Percentiles rank a stretch among this genome's conserved stretches.
Conservation (phyloP, 2,329 filamentous ascomycete species). For the Aspergillus pseudotamarii region DNA sequence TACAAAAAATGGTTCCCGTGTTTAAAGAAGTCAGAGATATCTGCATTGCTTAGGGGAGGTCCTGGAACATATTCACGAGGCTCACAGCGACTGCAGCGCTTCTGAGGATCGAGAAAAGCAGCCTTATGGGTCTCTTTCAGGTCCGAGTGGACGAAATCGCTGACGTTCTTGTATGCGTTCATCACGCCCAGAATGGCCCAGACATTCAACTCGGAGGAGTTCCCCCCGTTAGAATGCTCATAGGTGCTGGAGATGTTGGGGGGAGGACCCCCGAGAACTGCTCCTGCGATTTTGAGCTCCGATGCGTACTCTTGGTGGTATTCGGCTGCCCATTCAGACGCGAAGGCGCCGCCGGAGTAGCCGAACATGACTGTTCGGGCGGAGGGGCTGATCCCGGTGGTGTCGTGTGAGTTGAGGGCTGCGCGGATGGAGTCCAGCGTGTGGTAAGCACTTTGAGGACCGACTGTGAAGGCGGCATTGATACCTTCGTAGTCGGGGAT, state of each 20-base stretch:
- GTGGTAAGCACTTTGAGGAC: conserved; percentile 12
- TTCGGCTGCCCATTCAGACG: conserved; percentile 17
- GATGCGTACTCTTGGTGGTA: conserved; percentile 1
- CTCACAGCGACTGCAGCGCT: not conserved
- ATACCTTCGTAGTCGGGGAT: conserved; percentile 17
- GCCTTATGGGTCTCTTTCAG: not conserved
- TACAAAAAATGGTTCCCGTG: not conserved
- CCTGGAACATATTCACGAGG: too few relatives aligned
- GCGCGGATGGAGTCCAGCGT: conserved; percentile 16
- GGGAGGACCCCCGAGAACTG: conserved; percentile 11
- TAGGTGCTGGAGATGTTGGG: conserved; percentile 8
- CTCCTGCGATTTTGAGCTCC: conserved; percentile 6
- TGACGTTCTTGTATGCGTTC: not conserved
- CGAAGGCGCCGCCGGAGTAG: conserved; percentile 16
- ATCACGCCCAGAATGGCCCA: not conserved
- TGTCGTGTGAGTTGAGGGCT: not conserved
- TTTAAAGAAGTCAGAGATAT: not conserved
- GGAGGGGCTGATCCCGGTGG: not conserved
- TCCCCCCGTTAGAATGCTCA: not conserved
- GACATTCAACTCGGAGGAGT: not conserved
- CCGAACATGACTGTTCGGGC: conserved; percentile 12
- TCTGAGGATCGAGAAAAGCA: not conserved
- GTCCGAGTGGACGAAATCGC: not conserved
- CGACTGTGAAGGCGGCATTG: conserved; percentile 16
- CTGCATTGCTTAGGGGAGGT: not conserved